Evolutionary conservation across 2,329 filamentous ascomycete genomes (phyloP).

Genomic region (Knoxdaviesia capensis): DNA sequence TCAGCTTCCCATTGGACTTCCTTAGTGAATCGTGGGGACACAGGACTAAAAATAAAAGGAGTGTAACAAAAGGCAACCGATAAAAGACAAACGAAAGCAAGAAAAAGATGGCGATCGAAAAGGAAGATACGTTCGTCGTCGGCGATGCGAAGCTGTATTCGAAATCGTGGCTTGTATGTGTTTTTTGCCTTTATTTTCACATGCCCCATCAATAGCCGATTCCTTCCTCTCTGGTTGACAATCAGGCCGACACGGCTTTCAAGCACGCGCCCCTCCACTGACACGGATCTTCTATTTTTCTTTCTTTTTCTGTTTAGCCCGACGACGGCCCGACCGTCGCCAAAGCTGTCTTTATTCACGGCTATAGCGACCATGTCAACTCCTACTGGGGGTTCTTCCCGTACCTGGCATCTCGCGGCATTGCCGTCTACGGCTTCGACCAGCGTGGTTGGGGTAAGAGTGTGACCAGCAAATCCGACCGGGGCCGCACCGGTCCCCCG

Average conservation of each 20-base stretch:
- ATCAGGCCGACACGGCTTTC: too few species aligned
- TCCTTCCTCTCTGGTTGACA: not conserved
- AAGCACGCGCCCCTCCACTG: not conserved
- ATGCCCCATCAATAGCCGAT: too few species aligned
- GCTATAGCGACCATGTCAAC: slow-evolving; percentile 73
- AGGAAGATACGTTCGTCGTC: slow-evolving; percentile 29
- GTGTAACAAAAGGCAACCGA: too few species aligned
- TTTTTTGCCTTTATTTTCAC: not conserved
- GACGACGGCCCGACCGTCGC: slow-evolving; percentile 34
- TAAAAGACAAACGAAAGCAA: too few species aligned
- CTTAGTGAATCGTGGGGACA: too few species aligned
- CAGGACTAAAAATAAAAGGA: too few species aligned
- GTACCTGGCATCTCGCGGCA: slow-evolving; percentile 45
- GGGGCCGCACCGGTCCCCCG: slow-evolving; percentile 58
- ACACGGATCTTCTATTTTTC: not conserved
- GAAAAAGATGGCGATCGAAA: slow-evolving; percentile 15
- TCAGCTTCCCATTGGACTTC: too few species aligned
- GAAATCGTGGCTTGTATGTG: slow-evolving; percentile 37
- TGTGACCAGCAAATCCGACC: slow-evolving; percentile 37
- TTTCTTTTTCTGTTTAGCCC: slow-evolving; percentile 19
- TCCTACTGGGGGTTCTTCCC: slow-evolving; percentile 60
- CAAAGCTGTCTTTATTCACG: slow-evolving; percentile 67
- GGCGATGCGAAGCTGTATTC: slow-evolving; percentile 27
- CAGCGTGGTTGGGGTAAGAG: slow-evolving; percentile 78
- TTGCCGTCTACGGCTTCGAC: slow-evolving; percentile 61